Evolutionary conservation across 306 rosid species (phyloP), one percentile per base, ranked within the genome.

Genomic region (Morella rubra): DNA sequence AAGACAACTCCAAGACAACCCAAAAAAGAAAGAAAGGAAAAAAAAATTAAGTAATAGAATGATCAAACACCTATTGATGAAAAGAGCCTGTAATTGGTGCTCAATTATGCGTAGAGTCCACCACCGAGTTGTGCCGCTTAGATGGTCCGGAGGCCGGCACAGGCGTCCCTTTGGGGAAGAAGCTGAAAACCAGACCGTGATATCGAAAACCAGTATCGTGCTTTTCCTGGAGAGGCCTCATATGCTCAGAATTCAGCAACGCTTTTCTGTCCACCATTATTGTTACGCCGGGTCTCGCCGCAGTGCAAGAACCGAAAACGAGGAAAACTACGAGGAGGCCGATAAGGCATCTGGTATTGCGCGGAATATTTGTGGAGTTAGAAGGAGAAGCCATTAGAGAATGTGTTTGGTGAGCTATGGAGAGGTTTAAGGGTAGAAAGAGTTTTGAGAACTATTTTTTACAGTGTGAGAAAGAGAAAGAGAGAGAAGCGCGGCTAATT

Each of bases 131-230:
- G 76, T 95, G 99, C 68, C 97, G 81, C n/a, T 80, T 84, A 52
- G 99, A 95, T 46, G 99, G 99, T 27, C 91, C 97, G 7, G 99
- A 95, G 74, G 99, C 96, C 45, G 97, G 92, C 14, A 89, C 56
- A 0, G 84, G 86, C 2, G 42, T 27, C 73, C 93, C 97, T 90
- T 79, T 92, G 61, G 99, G 99, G 64, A 95, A 84, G 80, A 80
- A 89, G 68, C 87, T 80, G 91, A 95, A 95, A 64, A 85, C 74
- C 70, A 85, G 77, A 8, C 85, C 89, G 53, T 41, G 67, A 64
- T 73, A 60, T 73, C 40, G 76, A 69, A 82, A 86, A 32, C 49
- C 76, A 0, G 67, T 76, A 64, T 32, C 42, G 12, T 73, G 59
- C 56, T 77, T 75, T 72, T 40, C 37, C 53, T 73, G 64, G 42